Percentiles rank a stretch among this genome's conserved stretches.
Evolutionary conservation across 106 monocot species (phyloP).

Genomic region (Dendrobium nobile): DNA sequence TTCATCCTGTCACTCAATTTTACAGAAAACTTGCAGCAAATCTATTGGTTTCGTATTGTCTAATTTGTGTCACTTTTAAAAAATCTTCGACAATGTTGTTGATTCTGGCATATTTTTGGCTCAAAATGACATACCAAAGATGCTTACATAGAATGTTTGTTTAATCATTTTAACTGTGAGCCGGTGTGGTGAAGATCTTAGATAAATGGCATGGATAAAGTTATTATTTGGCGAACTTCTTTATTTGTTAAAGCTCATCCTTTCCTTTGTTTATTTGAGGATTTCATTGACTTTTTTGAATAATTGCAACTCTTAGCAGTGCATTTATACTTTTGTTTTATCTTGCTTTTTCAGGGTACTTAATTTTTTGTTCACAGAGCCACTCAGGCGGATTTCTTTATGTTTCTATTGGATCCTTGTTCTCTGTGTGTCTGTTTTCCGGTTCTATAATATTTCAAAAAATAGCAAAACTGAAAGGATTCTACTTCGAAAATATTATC

Average conservation of each 20-base stretch:
- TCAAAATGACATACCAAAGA: neutral
- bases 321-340: neutral
- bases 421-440: slow-evolving; percentile 60
- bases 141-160: neutral
- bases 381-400: slow-evolving; percentile 43
- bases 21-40: neutral
- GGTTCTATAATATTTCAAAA: slow-evolving; percentile 91
- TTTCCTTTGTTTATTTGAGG: neutral
- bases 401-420: slow-evolving; percentile 82
- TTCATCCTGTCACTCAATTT: neutral
- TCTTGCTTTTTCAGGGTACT: slow-evolving; percentile 57
- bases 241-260: neutral
- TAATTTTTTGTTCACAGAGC: slow-evolving; percentile 62
- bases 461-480: slow-evolving; percentile 89
- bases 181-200: neutral
- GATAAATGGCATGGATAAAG: neutral
- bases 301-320: neutral
- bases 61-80: neutral
- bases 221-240: neutral
- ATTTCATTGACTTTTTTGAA: neutral
- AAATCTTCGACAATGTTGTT: neutral
- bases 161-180: neutral
- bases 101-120: neutral
- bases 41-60: neutral
- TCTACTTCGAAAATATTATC: slow-evolving; percentile 96